Conservation (phyloP, 2,329 filamentous ascomycete genomes). For the Aspergillus sp. region DNA sequence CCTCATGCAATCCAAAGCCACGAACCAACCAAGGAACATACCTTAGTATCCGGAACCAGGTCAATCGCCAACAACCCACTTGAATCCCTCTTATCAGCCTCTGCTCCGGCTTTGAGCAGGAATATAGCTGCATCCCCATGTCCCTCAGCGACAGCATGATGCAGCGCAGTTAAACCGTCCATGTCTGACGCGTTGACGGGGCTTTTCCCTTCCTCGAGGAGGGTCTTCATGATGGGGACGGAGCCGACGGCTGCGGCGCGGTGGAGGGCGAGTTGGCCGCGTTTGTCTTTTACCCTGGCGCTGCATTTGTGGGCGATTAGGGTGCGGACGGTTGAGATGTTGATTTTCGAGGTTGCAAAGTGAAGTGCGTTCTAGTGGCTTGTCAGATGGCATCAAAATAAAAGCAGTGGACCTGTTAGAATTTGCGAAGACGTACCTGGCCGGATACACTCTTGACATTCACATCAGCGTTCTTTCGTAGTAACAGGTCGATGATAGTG, state of each 20-base stretch:
- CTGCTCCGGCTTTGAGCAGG: conserved; percentile 76
- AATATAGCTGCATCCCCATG: conserved; percentile 73
- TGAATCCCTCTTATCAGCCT: conserved; percentile 65
- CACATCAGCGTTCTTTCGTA: conserved; percentile 41
- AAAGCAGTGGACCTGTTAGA: too few species aligned
- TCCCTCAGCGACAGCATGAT: conserved; percentile 59
- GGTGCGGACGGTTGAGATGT: conserved; percentile 69
- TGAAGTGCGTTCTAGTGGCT: conserved; percentile 67
- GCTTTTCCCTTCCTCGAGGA: conserved; percentile 65
- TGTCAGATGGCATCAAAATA: too few species aligned
- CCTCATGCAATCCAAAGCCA: background rate
- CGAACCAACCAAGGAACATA: conserved; percentile 30
- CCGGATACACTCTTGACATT: conserved; percentile 36
- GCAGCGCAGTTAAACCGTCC: conserved; percentile 78
- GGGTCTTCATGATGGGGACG: conserved; percentile 72
- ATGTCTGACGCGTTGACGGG: conserved; percentile 76
- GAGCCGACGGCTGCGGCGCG: conserved; percentile 84
- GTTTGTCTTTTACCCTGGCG: conserved; percentile 70
- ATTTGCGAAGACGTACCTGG: conserved; percentile 23
- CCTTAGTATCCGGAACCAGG: conserved; percentile 77
- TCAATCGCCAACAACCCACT: conserved; percentile 68
- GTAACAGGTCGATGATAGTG: conserved; percentile 36
- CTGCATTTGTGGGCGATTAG: conserved; percentile 71
- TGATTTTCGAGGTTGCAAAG: conserved; percentile 83
- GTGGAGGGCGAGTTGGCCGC: conserved; percentile 85